Evolutionary conservation across 1,284 basidiomycete species (phyloP), one percentile per base, ranked within the genome.

Genomic region (Tilletia indica): DNA sequence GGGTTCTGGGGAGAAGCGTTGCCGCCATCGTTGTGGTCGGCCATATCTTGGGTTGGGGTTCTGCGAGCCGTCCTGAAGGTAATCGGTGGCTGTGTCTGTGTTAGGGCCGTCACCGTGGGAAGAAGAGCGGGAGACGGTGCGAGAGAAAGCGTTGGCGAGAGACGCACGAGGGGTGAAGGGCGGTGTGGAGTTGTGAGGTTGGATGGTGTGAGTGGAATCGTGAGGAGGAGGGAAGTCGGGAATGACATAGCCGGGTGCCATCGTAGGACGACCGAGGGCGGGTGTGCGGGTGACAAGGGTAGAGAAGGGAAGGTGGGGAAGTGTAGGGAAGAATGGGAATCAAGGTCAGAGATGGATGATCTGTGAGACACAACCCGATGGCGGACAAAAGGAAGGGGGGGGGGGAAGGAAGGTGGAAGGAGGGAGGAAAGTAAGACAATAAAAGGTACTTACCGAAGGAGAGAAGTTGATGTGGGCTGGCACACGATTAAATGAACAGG

Each of bases 181-280:
- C 39, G 61, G 61, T 19, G 61, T 64, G 3, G 61, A 64, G 31
- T 64, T 11, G 61, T 64, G 61, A 64, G 61, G 34, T 12, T 58
- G 21, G 56, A 58, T 12, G 25, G 11, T 58, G 56, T 21, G 56
- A 31, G 56, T 31, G 56, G 56, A 4, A 2, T 31, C 4, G 16
- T n/a, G 56, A 21, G 56, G 34, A 6, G 56, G 42, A 45, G 42
- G 42, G 42, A 45, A 45, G 42, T 45, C 42, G 14, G 42, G 42
- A 14, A 14, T 45, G 42, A 45, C 1, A 14, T 14, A 45, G 42
- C 42, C 42, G 42, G 42, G 42, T 45, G 42, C 42, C 42, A 45
- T 45, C 9, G 42, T 45, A 9, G 42, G 42, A 45, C 42, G 42
- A 45, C 42, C 25, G 25, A 45, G 42, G 42, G 42, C 6, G 42